Evolutionary conservation across 164 flowering plant genomes (phyloP), one percentile per base, ranked within the genome.

Genomic region (Berberis vulgaris): DNA sequence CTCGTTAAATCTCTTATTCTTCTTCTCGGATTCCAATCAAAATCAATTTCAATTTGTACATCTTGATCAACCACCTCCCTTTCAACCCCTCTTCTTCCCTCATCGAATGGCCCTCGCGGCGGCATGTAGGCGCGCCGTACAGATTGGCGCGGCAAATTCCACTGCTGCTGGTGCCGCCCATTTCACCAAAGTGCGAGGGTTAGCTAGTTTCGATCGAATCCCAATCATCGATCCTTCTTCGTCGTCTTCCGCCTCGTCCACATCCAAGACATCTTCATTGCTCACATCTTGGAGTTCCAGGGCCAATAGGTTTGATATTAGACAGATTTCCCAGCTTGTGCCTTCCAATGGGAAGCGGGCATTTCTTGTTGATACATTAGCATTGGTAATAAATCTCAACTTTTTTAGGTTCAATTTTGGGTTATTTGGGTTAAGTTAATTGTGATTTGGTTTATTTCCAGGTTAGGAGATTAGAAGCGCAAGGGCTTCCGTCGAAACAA

Each of bases 281-380:
- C n/a, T 52, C 10, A 12, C n/a, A 10, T 12, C 12, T 52, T 5
- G 5, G 40, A 67, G 41, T 71, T 69, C 69, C 45, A 59, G 40
- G 41, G 46, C 9, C 41, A 49, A 52, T 52, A 43, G 59, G 26
- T 45, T 69, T 46, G 69, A 62, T 46, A 64, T 38, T 45, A 65
- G 87, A 49, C 68, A 62, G 64, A 74, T 81, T 46, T 84, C 92
- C 2, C 80, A 82, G 69, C 84, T 80, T 26, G 84, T 72, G 7
- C 74, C 78, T 60, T 46, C 79, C 5, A 76, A 69, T 7, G 81
- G 85, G 5, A 82, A 76, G 42, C 88, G 89, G 2, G 91, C 84
- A 0, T 89, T 81, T 64, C 89, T 89, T 6, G 94, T 89, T 7
- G 91, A 89, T 65, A 87, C 96, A 0, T 68, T 89, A 43, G 89